Base-by-base conservation (phyloP, 192 early-diverging fungal genomes). In the Coemansia sp. region DNA sequence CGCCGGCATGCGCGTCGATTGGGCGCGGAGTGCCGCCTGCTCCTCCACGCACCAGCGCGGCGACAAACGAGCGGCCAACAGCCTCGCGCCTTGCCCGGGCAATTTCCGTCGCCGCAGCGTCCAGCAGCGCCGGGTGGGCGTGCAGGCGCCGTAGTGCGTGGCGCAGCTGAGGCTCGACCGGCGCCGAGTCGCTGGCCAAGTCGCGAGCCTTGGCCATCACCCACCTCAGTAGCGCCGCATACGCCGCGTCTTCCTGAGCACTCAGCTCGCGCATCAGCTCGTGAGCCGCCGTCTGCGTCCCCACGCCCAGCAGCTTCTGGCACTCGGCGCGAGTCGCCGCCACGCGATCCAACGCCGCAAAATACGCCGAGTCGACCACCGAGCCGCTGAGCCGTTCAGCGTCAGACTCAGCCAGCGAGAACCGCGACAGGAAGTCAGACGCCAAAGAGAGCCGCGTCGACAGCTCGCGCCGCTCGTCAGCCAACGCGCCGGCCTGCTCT, bases 1-100 rank as follows among this genome's bases (percentile, higher is more conserved):
- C 97, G 52, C 91, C 93, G 0, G 96, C 94, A 74, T 97, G 94
- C 8, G 96, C 69, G 73, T 99, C 97, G 67, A 99, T 95, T 0
- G 97, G 96, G 44, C 93, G 79, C 8, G 95, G 72, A 9, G 59
- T 52, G 5, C 71, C 77, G 40, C 59, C 31, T 3, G 63, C 68
- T 11, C 75, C 76, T 18, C 74, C 76, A 1, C 57, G 69, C 7
- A 71, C 71, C 42, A 85, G 68, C 24, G 79, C 79, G 10, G 20
- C 36, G 20, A 68, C 20, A 42, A 85, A 85, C 9, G 66, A 67
- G 38, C 66, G 41, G 15, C 63, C 71, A 31, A 85, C 55, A n/a
- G 73, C 57, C 13, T 78, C 79, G 20, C 72, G 33, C 18, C 84
- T 67, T 6, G 63, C 63, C 3, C 41, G 3, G 0, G 70, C 60